phyloP scores from a whole-genome alignment of 2,329 filamentous ascomycete species.

The Colletotrichum sidae region DNA sequence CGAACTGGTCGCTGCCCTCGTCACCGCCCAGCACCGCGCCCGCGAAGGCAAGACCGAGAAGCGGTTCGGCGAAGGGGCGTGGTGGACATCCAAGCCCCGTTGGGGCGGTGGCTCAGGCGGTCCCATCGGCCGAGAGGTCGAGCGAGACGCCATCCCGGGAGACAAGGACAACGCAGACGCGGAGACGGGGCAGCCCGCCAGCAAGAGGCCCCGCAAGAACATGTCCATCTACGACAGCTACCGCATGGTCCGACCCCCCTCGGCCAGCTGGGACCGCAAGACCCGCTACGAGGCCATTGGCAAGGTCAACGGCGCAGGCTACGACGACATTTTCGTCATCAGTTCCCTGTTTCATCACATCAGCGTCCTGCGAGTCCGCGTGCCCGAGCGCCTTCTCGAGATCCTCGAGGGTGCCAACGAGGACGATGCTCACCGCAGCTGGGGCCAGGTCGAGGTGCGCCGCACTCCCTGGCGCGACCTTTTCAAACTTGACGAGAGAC shows the following conservation, averaged over 20 bases:
- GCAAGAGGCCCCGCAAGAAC: slow-evolving; percentile 65
- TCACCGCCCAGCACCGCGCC: slow-evolving; percentile 73
- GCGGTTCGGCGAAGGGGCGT: slow-evolving; percentile 67
- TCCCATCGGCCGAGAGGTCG: slow-evolving; percentile 71
- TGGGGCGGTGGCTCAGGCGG: slow-evolving; percentile 74
- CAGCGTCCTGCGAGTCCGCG: slow-evolving; percentile 67
- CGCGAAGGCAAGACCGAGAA: slow-evolving; percentile 68
- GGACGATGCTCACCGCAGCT: slow-evolving; percentile 53
- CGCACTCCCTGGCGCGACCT: slow-evolving; percentile 72
- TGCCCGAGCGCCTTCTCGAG: slow-evolving; percentile 64
- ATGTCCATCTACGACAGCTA: slow-evolving; percentile 72
- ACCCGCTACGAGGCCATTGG: slow-evolving; percentile 69
- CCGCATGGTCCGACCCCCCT: slow-evolving; percentile 69
- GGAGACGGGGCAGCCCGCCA: slow-evolving; percentile 42
- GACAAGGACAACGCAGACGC: slow-evolving; percentile 56
- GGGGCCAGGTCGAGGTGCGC: slow-evolving; percentile 66
- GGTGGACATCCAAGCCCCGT: slow-evolving; percentile 71
- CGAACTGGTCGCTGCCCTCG: slow-evolving; percentile 69
- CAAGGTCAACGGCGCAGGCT: slow-evolving; percentile 56
- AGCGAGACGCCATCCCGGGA: slow-evolving; percentile 57
- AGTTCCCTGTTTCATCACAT: slow-evolving; percentile 73
- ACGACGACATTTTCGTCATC: slow-evolving; percentile 72
- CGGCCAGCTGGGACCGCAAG: slow-evolving; percentile 70
- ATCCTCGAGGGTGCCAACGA: slow-evolving; percentile 62
- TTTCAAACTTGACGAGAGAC: slow-evolving; percentile 64